A percentile compares a stretch with the other conserved stretches of the same genome.
phyloP scores from a whole-genome alignment of 257 asterid genomes.

The Fraxinus americana region DNA sequence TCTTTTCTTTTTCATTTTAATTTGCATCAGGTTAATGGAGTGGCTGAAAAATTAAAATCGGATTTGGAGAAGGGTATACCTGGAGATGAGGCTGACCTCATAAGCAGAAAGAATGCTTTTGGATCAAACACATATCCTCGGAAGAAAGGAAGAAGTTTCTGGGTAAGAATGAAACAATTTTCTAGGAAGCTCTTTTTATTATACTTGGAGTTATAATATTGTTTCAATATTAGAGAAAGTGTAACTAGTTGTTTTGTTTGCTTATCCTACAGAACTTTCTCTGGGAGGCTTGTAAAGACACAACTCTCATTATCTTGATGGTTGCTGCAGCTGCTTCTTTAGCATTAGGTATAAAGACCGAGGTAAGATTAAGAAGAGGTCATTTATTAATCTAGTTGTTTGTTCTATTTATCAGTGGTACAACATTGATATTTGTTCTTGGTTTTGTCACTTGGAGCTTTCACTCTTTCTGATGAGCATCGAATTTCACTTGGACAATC shows the following conservation, averaged over 20 bases:
- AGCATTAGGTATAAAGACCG: constrained; percentile 89
- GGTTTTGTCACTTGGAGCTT: neutral
- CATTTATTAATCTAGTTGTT: neutral
- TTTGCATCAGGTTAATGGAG: constrained; percentile 58
- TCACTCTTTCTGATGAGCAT: constrained; percentile 8
- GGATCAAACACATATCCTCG: constrained; percentile 97
- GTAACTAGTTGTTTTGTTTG: constrained; percentile 12
- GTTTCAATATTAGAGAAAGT: constrained; percentile 7
- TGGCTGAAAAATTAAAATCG: constrained; percentile 67
- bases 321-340: constrained; percentile 99
- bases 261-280: constrained; percentile 62
- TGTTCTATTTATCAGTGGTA: neutral
- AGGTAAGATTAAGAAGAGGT: constrained; percentile 48
- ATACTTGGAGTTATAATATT: neutral
- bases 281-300: constrained; percentile 95
- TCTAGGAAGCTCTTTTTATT: constrained; percentile 7
- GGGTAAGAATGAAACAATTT: constrained; percentile 51
- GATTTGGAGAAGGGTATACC: constrained; percentile 65
- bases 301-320: constrained; percentile 90
- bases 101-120: constrained; percentile 64
- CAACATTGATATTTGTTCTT: neutral
- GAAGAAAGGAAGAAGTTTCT: constrained; percentile 86
- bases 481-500: neutral
- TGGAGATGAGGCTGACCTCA: constrained; percentile 71
- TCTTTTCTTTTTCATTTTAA: constrained; percentile 1